Evolutionary conservation across 345 rosid species (phyloP), one percentile per base, ranked within the genome.

Genomic region (Euphorbia lathyris): DNA sequence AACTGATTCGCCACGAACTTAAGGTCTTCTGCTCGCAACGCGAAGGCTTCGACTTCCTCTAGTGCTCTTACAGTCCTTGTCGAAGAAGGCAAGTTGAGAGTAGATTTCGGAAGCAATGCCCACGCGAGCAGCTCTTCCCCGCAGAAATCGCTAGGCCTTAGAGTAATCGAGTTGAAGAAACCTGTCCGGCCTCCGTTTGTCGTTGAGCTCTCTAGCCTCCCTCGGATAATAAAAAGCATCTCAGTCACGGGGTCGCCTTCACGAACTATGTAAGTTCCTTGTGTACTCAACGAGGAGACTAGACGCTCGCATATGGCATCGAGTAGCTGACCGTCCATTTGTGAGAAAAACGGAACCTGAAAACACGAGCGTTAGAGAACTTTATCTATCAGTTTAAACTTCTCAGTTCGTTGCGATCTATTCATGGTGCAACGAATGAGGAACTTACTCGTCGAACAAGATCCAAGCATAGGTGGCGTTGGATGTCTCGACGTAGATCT

Each of bases 271-370:
- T 83, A 86, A 43, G 93, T 92, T 65, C 86, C 87, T 76, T 90
- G 86, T 0, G 93, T 95, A 73, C 88, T 87, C 78, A 95, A 82
- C 43, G 86, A 92, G 20, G 97, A 95, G 16, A 86, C 92, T 17
- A 87, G 72, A 20, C 92, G 96, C 78, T 95, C 99, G 10, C 99
- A 95, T 72, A 92, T 95, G 30, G 97, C 99, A 74, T 95, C 97
- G 0, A 92, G 93, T 22, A 95, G 87, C 69, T 90, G 97, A 80
- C 88, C 93, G 78, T 95, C 99, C 99, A 95, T 92, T 69, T 92
- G 97, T 1, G 97, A 83, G 86, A 95, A 95, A 73, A 95, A 92
- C 19, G 93, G 93, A 17, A 95, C 97, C 97, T 95, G 51, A 45
- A 45, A 45, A 16, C 3, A 45, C 13, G 51, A 16, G 51, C 16